Percentiles rank a stretch among this genome's conserved stretches.
Conservation (phyloP, 2,329 filamentous ascomycete genomes). For the Gnomoniopsis smithogilvyi region DNA sequence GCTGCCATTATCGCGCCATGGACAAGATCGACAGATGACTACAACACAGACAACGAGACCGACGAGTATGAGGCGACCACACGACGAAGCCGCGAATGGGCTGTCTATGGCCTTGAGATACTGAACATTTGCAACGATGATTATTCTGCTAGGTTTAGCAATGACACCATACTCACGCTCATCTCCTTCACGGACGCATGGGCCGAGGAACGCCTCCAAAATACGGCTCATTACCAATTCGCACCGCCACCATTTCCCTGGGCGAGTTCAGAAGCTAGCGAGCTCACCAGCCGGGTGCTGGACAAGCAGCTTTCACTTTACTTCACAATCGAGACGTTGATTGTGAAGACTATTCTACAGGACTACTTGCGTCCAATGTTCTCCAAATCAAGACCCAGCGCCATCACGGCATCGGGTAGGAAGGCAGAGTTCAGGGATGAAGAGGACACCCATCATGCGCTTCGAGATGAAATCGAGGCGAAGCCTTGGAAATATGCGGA, state of each 20-base stretch:
- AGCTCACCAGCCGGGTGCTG: constrained; percentile 31
- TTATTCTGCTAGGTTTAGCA: constrained; percentile 13
- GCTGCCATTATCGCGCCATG: constrained; percentile 6
- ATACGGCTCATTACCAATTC: not conserved
- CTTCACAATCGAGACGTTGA: constrained; percentile 31
- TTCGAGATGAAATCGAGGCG: constrained; percentile 33
- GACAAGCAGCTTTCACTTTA: constrained; percentile 21
- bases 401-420: constrained; percentile 55
- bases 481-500: constrained; percentile 62
- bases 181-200: constrained; percentile 29
- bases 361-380: constrained; percentile 67
- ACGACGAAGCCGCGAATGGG: constrained; percentile 4
- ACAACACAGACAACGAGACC: not conserved
- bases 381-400: constrained; percentile 48
- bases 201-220: not conserved
- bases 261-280: constrained; percentile 29
- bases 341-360: constrained; percentile 56
- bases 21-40: not conserved
- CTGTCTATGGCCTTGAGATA: constrained; percentile 1
- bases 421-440: constrained; percentile 45
- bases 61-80: constrained; percentile 9
- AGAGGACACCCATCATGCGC: constrained; percentile 32
- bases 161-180: constrained; percentile 29
- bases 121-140: not conserved
- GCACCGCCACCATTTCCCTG: constrained; percentile 16